Conservation (phyloP, 2,329 filamentous ascomycete species). For the Chalaropsis thielavioides region DNA sequence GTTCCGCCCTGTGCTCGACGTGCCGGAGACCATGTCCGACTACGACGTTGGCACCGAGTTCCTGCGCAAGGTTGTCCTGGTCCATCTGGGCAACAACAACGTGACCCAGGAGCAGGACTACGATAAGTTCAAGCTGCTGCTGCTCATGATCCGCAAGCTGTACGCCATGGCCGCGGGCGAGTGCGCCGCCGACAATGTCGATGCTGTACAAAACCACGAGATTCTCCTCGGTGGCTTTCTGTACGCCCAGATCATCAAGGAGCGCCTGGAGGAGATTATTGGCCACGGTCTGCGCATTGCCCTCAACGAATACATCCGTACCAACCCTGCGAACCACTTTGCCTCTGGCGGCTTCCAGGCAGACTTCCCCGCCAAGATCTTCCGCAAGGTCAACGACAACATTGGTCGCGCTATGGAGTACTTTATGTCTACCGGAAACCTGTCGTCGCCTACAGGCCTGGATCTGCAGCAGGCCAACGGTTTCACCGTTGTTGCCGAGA, state of each 20-base stretch:
- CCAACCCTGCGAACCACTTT: constrained; percentile 52
- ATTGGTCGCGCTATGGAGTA: constrained; percentile 80
- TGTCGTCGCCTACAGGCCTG: constrained; percentile 78
- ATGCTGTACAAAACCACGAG: constrained; percentile 93
- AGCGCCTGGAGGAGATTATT: constrained; percentile 81
- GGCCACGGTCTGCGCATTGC: constrained; percentile 36
- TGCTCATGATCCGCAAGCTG: constrained; percentile 94
- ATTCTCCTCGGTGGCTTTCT: constrained; percentile 84
- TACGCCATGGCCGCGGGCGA: constrained; percentile 88
- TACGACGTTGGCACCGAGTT: constrained; percentile 88
- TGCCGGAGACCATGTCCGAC: constrained; percentile 70
- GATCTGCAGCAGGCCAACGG: constrained; percentile 91
- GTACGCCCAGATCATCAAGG: constrained; percentile 91
- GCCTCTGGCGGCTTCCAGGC: constrained; percentile 61
- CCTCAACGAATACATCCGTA: constrained; percentile 43
- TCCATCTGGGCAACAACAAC: constrained; percentile 75
- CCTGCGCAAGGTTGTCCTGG: constrained; percentile 73
- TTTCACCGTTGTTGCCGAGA: constrained; percentile 93
- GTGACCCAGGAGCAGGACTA: constrained; percentile 72
- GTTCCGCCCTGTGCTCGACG: constrained; percentile 74
- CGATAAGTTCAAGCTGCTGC: constrained; percentile 85
- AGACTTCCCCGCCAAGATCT: constrained; percentile 65
- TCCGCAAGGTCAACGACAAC: constrained; percentile 74
- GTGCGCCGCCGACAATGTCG: constrained; percentile 86
- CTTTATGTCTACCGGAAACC: constrained; percentile 89